These are phyloP conservation scores for Hylodesmum podocarpum DNA, from an alignment of 306 rosid species.

Conservation along the genomic window DNA sequence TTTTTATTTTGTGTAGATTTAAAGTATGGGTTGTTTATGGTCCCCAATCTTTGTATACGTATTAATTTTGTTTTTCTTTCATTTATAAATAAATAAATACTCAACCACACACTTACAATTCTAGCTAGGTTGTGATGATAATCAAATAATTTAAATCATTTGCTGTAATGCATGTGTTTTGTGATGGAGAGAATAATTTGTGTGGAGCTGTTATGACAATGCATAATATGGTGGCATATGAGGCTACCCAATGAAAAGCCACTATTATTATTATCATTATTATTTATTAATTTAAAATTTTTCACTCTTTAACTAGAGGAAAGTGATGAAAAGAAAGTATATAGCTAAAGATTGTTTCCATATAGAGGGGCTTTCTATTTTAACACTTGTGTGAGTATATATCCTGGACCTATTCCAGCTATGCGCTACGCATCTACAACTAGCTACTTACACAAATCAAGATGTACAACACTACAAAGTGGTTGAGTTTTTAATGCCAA, in stretches of 20 bases:
- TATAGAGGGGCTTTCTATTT: conserved; percentile 32
- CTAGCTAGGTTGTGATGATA: conserved; percentile 35
- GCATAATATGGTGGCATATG: conserved; percentile 30
- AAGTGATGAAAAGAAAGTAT: conserved; percentile 13
- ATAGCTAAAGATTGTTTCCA: conserved; percentile 32
- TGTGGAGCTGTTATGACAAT: conserved; percentile 14
- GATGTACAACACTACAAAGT: conserved; percentile 37
- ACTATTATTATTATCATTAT: not conserved
- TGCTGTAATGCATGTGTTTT: conserved; percentile 32
- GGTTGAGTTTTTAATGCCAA: conserved; percentile 51
- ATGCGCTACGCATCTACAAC: conserved; percentile 39
- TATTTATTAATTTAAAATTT: too few species aligned
- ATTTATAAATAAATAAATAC: conserved; percentile 20
- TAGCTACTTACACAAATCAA: conserved; percentile 48
- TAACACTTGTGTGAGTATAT: conserved; percentile 31
- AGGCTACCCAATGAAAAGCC: conserved; percentile 24
- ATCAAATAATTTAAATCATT: conserved; percentile 49
- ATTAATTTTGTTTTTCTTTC: conserved; percentile 29
- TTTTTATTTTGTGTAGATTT: conserved; percentile 57
- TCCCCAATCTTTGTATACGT: conserved; percentile 68
- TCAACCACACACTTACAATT: conserved; percentile 17
- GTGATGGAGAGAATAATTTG: too few species aligned
- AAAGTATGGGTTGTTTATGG: conserved; percentile 95
- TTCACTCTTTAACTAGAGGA: not conserved
- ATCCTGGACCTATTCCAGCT: conserved; percentile 38